Conservation (phyloP, 2,329 filamentous ascomycete genomes). For the Penicillium hesseltinei region DNA sequence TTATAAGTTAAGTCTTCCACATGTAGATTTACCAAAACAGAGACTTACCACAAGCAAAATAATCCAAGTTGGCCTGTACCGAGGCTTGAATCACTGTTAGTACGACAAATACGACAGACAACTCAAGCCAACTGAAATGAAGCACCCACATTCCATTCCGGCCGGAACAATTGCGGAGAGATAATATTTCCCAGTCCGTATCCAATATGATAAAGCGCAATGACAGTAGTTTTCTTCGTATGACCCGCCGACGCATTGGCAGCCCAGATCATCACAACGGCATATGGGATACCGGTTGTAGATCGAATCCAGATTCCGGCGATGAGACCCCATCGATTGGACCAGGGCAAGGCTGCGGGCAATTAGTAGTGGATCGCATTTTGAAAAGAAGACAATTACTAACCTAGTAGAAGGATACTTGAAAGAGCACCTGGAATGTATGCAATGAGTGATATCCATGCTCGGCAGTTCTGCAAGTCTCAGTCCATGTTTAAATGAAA, state of each 20-base stretch:
- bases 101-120: no score
- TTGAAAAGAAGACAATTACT: background rate
- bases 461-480: constrained; percentile 10
- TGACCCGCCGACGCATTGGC: constrained; percentile 41
- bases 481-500: background rate
- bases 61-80: constrained; percentile 24
- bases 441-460: constrained; percentile 29
- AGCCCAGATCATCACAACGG: constrained; percentile 43
- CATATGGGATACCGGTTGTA: constrained; percentile 39
- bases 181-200: constrained; percentile 47
- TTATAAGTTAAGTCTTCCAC: constrained; percentile 30
- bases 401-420: constrained; percentile 35
- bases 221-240: constrained; percentile 45
- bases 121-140: background rate
- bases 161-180: constrained; percentile 43
- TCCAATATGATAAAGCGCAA: constrained; percentile 30
- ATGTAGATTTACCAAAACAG: constrained; percentile 26
- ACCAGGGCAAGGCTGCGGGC: constrained; percentile 33
- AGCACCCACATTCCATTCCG: constrained; percentile 28
- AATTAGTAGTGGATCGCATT: background rate
- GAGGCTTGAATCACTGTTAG: constrained; percentile 10
- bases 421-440: constrained; percentile 40
- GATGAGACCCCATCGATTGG: constrained; percentile 38
- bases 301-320: constrained; percentile 41
- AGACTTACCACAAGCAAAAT: constrained; percentile 28